Conservation (phyloP, 1,139 yeast species). For the Diutina catenulata region DNA sequence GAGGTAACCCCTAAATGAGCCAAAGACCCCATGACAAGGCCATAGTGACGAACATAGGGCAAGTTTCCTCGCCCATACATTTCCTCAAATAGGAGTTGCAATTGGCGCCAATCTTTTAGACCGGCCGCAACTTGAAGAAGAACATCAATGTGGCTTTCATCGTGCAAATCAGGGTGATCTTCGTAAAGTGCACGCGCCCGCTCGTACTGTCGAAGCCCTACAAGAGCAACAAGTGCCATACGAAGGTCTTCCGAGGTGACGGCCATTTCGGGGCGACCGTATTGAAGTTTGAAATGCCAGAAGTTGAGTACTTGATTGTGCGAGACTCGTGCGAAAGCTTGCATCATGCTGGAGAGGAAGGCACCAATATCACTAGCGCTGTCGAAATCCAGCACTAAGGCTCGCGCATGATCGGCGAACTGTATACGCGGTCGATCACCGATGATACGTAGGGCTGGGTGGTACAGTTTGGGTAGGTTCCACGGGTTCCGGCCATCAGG, state of each 20-base stretch:
- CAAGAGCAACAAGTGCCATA: constrained; percentile 8
- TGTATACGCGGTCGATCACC: neutral
- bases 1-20: constrained; percentile 44
- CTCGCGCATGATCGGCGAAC: neutral
- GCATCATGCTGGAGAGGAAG: neutral
- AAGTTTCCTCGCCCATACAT: constrained; percentile 45
- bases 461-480: neutral
- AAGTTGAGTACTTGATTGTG: neutral
- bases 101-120: constrained; percentile 42
- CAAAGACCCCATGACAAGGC: constrained; percentile 52
- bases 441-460: neutral
- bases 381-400: neutral
- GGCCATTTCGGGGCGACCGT: too few relatives aligned
- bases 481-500: too few relatives aligned
- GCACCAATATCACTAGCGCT: neutral
- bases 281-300: constrained; percentile 1
- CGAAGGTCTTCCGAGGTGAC: constrained; percentile 7
- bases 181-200: constrained; percentile 6
- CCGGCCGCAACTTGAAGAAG: constrained; percentile 39
- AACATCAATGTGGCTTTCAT: constrained; percentile 31
- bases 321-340: neutral
- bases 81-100: constrained; percentile 53
- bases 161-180: constrained; percentile 8
- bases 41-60: constrained; percentile 49
- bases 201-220: constrained; percentile 7